Conservation (phyloP, 192 early-diverging fungal species). For the Mortierella alpina region DNA sequence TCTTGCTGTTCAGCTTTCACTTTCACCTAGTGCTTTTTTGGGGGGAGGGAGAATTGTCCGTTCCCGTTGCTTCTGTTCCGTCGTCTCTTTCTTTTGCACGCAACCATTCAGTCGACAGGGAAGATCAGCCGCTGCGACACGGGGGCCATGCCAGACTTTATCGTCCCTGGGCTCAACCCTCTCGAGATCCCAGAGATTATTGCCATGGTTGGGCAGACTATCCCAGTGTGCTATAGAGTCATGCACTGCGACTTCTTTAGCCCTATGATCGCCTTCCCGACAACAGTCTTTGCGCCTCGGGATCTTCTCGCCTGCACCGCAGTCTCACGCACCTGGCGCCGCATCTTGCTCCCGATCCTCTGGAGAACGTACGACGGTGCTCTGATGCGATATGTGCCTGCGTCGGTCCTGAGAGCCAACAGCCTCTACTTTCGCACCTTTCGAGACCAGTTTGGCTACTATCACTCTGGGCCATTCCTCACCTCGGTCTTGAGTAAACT, state of each 20-base stretch:
- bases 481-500: conserved; percentile 18
- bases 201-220: conserved; percentile 29
- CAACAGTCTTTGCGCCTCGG: conserved; percentile 14
- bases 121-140: not conserved
- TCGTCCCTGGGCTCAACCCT: conserved; percentile 29
- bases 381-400: conserved; percentile 24
- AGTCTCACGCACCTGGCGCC: conserved; percentile 25
- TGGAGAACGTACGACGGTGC: conserved; percentile 31
- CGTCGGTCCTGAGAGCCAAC: conserved; percentile 1
- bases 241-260: conserved; percentile 3
- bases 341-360: conserved; percentile 24
- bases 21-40: too few relatives aligned
- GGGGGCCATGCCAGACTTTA: conserved; percentile 22
- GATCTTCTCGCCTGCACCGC: conserved; percentile 30
- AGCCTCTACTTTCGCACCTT: conserved; percentile 33
- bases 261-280: not conserved
- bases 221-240: conserved; percentile 5
- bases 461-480: conserved; percentile 25
- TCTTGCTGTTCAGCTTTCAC: too few relatives aligned
- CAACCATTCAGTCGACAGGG: not conserved
- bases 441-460: conserved; percentile 23
- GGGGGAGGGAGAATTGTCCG: too few relatives aligned
- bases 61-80: too few relatives aligned
- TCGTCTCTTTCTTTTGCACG: not conserved
- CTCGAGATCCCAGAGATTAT: conserved; percentile 35